Base-by-base conservation (phyloP, 1,139 yeast species). In the Taiozyma sp. region DNA sequence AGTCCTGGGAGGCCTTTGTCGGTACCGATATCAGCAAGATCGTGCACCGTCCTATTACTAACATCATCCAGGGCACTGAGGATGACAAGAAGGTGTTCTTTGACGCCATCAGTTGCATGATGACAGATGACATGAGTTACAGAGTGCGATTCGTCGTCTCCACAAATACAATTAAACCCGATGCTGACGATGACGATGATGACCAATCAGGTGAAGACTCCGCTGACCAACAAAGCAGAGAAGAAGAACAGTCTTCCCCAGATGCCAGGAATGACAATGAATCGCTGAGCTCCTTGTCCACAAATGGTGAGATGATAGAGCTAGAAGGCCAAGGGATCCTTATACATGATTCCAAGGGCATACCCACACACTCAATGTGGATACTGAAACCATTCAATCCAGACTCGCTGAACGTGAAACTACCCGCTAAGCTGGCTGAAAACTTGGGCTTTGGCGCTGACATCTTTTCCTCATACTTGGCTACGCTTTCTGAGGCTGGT, bases 301-400 rank as follows among this genome's bases (percentile, higher is more conserved):
- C 79, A 38, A 81, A 82, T 63, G 87, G 87, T 9, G 81, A 77
- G 12, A 69, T 79, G 14, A 78, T 84, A 4, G 95, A 89, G 60
- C 71, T 93, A 43, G 99, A 92, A 66, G 98, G 97, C 0, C 97
- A 92, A 63, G 99, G 99, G 8, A 86, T 93, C n/a, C 68, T 93
- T 39, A 86, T 93, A n/a, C 88, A 83, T 58, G 87, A 87, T 60
- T 73, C 83, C 0, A 74, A 75, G 14, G 67, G 76, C n/a, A 38
- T 63, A 19, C 91, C 96, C 1, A 76, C 87, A 1, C 96, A 91
- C 66, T 84, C 97, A 1, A 87, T 93, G 87, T 93, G 99, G 98
- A 84, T 95, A 4, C 75, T 93, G 13, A 84, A 88, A 59, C 96
- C 96, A 1, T 87, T 83, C 66, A 73, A 78, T 12, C 84, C 86